Evolutionary conservation across 2,329 filamentous ascomycete species (phyloP).

Genomic region (Gaeumannomyces sp.): DNA sequence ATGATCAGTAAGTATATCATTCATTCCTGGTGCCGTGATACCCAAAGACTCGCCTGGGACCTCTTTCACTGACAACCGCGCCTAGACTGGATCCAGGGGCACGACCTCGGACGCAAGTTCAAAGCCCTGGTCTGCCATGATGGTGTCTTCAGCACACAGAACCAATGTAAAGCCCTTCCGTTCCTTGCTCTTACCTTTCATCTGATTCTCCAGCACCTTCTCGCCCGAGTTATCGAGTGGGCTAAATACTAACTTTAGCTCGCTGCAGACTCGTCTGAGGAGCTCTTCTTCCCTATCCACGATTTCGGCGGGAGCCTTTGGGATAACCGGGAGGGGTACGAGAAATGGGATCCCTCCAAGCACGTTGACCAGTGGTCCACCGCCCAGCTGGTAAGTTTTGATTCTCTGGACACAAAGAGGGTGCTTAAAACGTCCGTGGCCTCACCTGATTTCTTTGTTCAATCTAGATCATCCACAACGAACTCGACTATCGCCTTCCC

Average conservation of each 20-base stretch:
- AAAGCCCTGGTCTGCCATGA: slow-evolving; percentile 86
- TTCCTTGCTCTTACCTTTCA: too few relatives aligned
- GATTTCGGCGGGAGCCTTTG: slow-evolving; percentile 59
- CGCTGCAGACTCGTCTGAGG: slow-evolving; percentile 43
- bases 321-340: slow-evolving; percentile 58
- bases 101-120: slow-evolving; percentile 75
- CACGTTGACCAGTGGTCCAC: slow-evolving; percentile 70
- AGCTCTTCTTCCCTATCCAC: slow-evolving; percentile 65
- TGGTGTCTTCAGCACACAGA: slow-evolving; percentile 70
- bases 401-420: neutral
- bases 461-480: slow-evolving; percentile 64
- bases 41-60: too few relatives aligned
- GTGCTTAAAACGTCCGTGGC: neutral
- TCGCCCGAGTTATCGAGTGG: neutral
- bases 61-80: slow-evolving; percentile 2
- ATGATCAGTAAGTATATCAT: slow-evolving; percentile 55
- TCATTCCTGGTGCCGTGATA: too few relatives aligned
- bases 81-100: slow-evolving; percentile 81
- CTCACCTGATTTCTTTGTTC: neutral
- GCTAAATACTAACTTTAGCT: neutral
- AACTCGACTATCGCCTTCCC: slow-evolving; percentile 81
- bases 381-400: slow-evolving; percentile 64
- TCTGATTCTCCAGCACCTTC: neutral
- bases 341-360: slow-evolving; percentile 62
- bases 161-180: slow-evolving; percentile 41